A percentile compares a stretch with the other conserved stretches of the same genome.
Evolutionary conservation across 176 grass and related monocot genomes (phyloP).

Genomic region (Juncus inflexus): DNA sequence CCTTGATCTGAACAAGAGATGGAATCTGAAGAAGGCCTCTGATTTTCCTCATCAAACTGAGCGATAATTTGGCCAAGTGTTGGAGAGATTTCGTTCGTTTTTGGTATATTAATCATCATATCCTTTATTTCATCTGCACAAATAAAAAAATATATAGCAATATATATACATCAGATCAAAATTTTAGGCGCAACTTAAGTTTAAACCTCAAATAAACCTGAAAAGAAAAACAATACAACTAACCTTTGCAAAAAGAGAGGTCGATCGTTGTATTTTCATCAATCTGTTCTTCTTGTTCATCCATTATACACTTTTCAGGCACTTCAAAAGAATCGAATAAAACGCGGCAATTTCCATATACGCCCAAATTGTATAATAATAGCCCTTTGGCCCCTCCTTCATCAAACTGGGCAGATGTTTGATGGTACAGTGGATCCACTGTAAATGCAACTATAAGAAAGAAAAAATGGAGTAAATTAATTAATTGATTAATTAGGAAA

Average conservation of each 20-base stretch:
- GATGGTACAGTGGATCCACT: conserved; percentile 94
- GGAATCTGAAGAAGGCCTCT: conserved; percentile 40
- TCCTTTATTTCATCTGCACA: conserved; percentile 65
- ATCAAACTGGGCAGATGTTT: conserved; percentile 94
- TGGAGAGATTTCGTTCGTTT: conserved; percentile 73
- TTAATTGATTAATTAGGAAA: conserved; percentile 23
- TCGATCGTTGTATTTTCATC: conserved; percentile 48
- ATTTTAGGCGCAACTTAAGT: too few relatives aligned
- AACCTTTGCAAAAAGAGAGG: conserved; percentile 85
- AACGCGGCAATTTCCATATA: conserved; percentile 69
- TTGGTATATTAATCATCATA: conserved; percentile 64
- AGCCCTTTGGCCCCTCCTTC: conserved; percentile 97
- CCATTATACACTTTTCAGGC: conserved; percentile 59
- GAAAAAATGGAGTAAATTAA: conserved; percentile 21
- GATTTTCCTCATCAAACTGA: conserved; percentile 91
- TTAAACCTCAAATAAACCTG: neutral
- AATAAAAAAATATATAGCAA: conserved; percentile 19
- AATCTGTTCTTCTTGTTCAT: conserved; percentile 24
- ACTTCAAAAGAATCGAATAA: conserved; percentile 95
- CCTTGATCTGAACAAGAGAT: conserved; percentile 35
- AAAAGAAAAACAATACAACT: neutral
- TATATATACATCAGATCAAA: neutral
- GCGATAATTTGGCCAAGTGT: conserved; percentile 67
- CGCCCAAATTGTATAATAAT: conserved; percentile 86
- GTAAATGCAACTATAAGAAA: conserved; percentile 69